Base-by-base conservation (phyloP, 176 grass and related monocot genomes). In the Phoenix roebelenii region DNA sequence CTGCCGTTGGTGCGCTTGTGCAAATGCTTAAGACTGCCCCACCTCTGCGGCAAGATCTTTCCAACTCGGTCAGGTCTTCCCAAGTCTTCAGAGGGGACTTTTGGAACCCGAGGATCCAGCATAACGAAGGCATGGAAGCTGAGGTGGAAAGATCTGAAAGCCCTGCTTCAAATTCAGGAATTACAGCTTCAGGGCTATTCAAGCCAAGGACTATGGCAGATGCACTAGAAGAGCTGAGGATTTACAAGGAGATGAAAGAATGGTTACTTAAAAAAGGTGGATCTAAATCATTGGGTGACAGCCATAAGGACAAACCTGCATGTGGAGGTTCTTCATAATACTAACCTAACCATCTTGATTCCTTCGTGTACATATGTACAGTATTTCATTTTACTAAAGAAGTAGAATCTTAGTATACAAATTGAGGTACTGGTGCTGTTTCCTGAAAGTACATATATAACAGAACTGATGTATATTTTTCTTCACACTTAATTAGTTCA, bases 191-290 rank as follows among this genome's bases (percentile, higher is more conserved):
- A 5, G 6, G 29, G 17, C 39, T 49, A 25, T 67, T 75, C 52
- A 68, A 52, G 26, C 73, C 83, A 17, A 83, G 65, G 64, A 87
- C 91, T 0, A 68, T 61, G 49, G 68, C 74, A 0, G 74, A 96
- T 12, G 86, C 68, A 5, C 76, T 87, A 61, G 68, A 96, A 71
- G 91, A 96, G 66, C 77, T 96, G 63, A 87, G 76, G 25, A 74
- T 15, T 48, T 90, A 87, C 80, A 77, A 64, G 50, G 71, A 79
- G 29, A 62, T 96, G 18, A 82, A 22, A 79, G 72, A 85, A 63
- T 69, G 52, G 1, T 80, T 96, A 65, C 32, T 82, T 23, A 58
- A 18, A 35, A 68, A 71, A 3, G 61, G 55, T 57, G 77, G 55
- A 54, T 19, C 52, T 55, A 51, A 59, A 32, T 20, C 51, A n/a